Conservation (phyloP, 441 rosid genomes). For the Corymbia citriodora region DNA sequence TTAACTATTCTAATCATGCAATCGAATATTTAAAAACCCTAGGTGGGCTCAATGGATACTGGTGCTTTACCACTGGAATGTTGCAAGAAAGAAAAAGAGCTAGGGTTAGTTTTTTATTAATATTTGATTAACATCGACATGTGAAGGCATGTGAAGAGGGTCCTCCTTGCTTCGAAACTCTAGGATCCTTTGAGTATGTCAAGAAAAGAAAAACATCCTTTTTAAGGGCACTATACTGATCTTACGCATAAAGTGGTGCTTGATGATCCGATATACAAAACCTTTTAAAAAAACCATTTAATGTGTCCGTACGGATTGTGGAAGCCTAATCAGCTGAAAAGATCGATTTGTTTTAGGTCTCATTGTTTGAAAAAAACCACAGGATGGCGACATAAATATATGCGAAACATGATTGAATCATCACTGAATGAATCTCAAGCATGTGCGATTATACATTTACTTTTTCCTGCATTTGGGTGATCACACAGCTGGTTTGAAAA, state of each 20-base stretch:
- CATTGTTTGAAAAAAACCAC: neutral
- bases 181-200: conserved; percentile 14
- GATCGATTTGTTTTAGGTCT: neutral
- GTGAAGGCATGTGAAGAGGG: conserved; percentile 68
- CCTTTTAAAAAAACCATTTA: neutral
- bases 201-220: conserved; percentile 21
- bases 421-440: neutral
- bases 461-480: neutral
- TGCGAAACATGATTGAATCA: neutral
- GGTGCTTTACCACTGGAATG: conserved; percentile 31
- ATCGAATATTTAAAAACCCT: neutral
- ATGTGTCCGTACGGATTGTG: neutral
- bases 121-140: conserved; percentile 20
- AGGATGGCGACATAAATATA: neutral
- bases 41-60: conserved; percentile 23
- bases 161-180: conserved; percentile 34
- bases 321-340: neutral
- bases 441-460: neutral
- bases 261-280: neutral
- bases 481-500: neutral
- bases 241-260: neutral
- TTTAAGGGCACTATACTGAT: conserved; percentile 3
- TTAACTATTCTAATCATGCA: neutral
- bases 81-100: conserved; percentile 18
- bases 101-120: neutral